Evolutionary conservation across 495 filamentous ascomycete species (phyloP).

Genomic region (Aspergillus sclerotioniger): DNA sequence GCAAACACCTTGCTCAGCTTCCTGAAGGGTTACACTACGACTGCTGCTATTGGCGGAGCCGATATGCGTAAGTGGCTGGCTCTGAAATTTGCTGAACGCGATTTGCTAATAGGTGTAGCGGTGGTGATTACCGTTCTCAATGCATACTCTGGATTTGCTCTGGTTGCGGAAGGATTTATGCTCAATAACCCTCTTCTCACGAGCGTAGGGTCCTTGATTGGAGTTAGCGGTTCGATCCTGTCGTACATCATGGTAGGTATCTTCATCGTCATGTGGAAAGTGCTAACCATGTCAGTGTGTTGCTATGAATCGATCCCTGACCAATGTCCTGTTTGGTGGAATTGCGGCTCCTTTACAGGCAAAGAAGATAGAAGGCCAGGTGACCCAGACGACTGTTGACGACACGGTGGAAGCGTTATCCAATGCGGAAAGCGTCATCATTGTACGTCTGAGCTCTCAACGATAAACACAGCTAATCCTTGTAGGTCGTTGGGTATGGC

Average conservation of each 20-base stretch:
- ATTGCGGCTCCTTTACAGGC: constrained; percentile 57
- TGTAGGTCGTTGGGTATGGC: constrained; percentile 68
- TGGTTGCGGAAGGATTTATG: constrained; percentile 84
- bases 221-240: constrained; percentile 77
- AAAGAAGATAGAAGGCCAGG: constrained; percentile 67
- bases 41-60: constrained; percentile 78
- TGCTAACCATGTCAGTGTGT: constrained; percentile 54
- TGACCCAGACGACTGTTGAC: constrained; percentile 70
- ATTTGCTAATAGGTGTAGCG: constrained; percentile 29
- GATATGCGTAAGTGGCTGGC: constrained; percentile 60
- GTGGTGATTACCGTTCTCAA: constrained; percentile 85
- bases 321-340: constrained; percentile 79
- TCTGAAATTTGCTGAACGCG: neutral
- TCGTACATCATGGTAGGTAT: constrained; percentile 64
- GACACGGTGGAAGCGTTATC: constrained; percentile 69
- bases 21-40: constrained; percentile 78
- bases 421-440: constrained; percentile 74
- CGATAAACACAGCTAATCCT: neutral
- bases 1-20: constrained; percentile 75
- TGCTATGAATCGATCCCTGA: constrained; percentile 78
- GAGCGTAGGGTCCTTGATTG: constrained; percentile 75
- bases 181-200: constrained; percentile 78
- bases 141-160: constrained; percentile 79
- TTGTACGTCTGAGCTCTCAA: constrained; percentile 34
- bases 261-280: neutral